Evolutionary conservation across 495 filamentous ascomycete species (phyloP).

Genomic region (Aspergillus saccharolyticus): DNA sequence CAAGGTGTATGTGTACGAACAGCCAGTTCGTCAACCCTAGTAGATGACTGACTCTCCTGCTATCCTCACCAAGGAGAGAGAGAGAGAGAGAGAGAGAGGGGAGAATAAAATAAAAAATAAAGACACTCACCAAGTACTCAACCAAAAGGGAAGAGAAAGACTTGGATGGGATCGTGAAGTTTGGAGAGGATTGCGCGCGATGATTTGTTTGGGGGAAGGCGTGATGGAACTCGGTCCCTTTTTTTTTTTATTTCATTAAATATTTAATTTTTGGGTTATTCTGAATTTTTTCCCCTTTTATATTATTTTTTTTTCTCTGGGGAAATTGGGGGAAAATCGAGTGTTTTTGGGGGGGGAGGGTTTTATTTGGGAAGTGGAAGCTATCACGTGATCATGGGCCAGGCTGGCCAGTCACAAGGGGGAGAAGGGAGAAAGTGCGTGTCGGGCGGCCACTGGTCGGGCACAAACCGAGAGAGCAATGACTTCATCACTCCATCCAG

Average conservation of each 20-base stretch:
- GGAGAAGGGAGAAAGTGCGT: no score
- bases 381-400: conserved; percentile 17
- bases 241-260: conserved; percentile 17
- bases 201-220: conserved; percentile 18
- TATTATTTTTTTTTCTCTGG: conserved; percentile 21
- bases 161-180: conserved; percentile 5
- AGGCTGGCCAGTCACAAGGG: conserved; percentile 14
- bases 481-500: no score
- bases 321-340: conserved; percentile 16
- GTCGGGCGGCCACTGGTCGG: background rate
- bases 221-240: conserved; percentile 16
- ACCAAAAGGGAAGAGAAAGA: background rate
- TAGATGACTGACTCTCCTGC: no score
- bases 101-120: background rate
- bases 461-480: background rate
- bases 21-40: no score
- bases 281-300: conserved; percentile 15
- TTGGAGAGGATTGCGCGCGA: conserved; percentile 13
- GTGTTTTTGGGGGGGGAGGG: conserved; percentile 3
- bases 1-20: conserved; percentile 12
- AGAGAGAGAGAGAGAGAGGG: no score
- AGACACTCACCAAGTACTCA: background rate
- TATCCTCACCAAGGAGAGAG: no score
- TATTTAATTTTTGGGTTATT: conserved; percentile 20
- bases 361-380: conserved; percentile 13